phyloP scores from a whole-genome alignment of 192 early-diverging fungal species.

The Linnemannia zychae region DNA sequence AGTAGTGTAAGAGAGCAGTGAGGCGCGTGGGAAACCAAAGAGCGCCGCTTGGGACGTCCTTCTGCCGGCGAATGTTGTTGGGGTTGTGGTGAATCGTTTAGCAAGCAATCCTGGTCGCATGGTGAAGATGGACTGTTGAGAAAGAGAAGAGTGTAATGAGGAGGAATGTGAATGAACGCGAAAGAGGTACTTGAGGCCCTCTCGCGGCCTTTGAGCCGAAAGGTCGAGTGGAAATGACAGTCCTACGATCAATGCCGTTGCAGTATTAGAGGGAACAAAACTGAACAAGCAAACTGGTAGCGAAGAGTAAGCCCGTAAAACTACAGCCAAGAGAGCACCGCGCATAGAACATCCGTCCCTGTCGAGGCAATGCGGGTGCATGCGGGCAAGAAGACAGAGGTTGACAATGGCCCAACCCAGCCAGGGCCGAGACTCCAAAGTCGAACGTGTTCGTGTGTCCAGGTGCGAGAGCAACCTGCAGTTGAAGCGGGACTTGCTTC shows the following conservation, averaged over 20 bases:
- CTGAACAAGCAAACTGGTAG: no score
- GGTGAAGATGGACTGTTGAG: not conserved
- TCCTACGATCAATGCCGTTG: not conserved
- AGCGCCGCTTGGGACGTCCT: not conserved
- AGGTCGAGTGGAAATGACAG: not conserved
- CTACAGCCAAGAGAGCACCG: no score
- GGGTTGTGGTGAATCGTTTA: not conserved
- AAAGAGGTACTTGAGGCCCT: not conserved
- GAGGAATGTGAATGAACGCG: not conserved
- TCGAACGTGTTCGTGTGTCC: not conserved
- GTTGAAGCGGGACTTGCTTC: not conserved
- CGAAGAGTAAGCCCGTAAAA: no score
- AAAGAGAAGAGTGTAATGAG: not conserved
- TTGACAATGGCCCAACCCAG: no score
- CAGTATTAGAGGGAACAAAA: no score
- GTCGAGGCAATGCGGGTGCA: no score
- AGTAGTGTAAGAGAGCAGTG: not conserved
- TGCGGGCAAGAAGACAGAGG: no score
- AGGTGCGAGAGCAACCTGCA: not conserved
- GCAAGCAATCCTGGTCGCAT: conserved; percentile 2
- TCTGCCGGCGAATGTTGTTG: not conserved
- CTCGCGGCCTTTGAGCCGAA: not conserved
- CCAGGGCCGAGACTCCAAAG: not conserved
- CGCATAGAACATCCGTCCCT: no score
- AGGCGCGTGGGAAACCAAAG: not conserved